phyloP scores from a whole-genome alignment of 2,329 filamentous ascomycete species.

The Sordariomycetes sp. region DNA sequence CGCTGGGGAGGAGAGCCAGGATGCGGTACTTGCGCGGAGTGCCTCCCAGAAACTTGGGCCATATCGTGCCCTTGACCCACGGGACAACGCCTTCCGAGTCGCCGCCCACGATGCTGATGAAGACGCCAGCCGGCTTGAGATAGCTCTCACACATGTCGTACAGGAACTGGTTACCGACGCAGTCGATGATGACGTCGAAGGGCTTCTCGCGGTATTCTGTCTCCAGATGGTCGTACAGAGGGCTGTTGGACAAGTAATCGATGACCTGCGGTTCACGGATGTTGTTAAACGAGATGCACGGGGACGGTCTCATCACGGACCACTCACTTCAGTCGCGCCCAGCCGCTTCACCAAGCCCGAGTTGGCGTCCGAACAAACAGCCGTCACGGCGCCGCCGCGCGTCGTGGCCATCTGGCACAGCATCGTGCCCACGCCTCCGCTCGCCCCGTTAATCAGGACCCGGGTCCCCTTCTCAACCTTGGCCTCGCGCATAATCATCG shows the following conservation, averaged over 20 bases:
- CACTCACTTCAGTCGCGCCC: slow-evolving; percentile 14
- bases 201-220: slow-evolving; percentile 1
- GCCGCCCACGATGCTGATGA: slow-evolving; percentile 13
- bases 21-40: slow-evolving; percentile 9
- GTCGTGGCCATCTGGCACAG: slow-evolving; percentile 11
- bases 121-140: slow-evolving; percentile 11
- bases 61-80: slow-evolving; percentile 10
- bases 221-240: slow-evolving; percentile 10
- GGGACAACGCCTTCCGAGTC: slow-evolving; percentile 6
- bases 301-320: not conserved
- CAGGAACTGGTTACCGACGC: slow-evolving; percentile 12
- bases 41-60: slow-evolving; percentile 11
- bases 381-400: slow-evolving; percentile 12
- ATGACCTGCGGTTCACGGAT: slow-evolving; percentile 9
- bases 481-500: slow-evolving; percentile 14
- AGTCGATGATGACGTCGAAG: slow-evolving; percentile 13
- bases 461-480: slow-evolving; percentile 10
- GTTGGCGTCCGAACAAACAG: slow-evolving; percentile 13
- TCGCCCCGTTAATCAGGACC: slow-evolving; percentile 14
- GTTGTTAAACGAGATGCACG: not conserved
- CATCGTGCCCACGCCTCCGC: slow-evolving; percentile 13
- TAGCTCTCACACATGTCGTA: slow-evolving; percentile 12
- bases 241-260: slow-evolving; percentile 12
- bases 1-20: slow-evolving; percentile 4
- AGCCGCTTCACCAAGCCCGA: slow-evolving; percentile 11